These are phyloP conservation scores for Catenaria anguillulae DNA, from an alignment of 371 early-diverging fungal genomes.

Conservation along the genomic window DNA sequence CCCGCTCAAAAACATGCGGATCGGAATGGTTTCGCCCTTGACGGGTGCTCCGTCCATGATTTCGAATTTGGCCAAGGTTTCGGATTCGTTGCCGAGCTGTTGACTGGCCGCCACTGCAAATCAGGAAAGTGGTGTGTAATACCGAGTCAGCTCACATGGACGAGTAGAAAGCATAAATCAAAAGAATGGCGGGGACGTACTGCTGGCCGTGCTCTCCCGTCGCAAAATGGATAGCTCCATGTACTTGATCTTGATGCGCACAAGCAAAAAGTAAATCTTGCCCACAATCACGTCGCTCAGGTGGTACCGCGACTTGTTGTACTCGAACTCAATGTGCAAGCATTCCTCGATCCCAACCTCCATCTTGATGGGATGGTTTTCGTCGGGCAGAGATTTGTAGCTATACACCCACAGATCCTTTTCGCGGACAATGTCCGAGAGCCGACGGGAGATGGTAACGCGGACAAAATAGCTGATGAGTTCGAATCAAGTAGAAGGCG, in stretches of 20 bases:
- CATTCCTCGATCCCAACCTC: slow-evolving; percentile 93
- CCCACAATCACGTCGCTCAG: slow-evolving; percentile 96
- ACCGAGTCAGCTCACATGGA: not conserved
- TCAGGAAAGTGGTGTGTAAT: too few relatives aligned
- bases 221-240: slow-evolving; percentile 97
- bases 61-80: slow-evolving; percentile 94
- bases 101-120: slow-evolving; percentile 61
- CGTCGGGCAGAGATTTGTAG: slow-evolving; percentile 68
- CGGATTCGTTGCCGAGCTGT: slow-evolving; percentile 74
- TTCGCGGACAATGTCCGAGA: slow-evolving; percentile 54
- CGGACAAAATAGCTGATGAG: slow-evolving; percentile 71
- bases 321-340: slow-evolving; percentile 87
- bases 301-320: slow-evolving; percentile 87
- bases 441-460: slow-evolving; percentile 60
- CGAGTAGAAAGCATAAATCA: not conserved
- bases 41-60: slow-evolving; percentile 99
- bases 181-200: slow-evolving; percentile 10
- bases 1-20: slow-evolving; percentile 87
- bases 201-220: slow-evolving; percentile 86
- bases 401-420: slow-evolving; percentile 82
- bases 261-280: slow-evolving; percentile 93
- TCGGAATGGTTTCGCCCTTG: slow-evolving; percentile 94
- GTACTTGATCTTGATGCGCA: slow-evolving; percentile 97
- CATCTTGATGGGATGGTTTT: slow-evolving; percentile 80
- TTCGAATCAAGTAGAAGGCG: too few relatives aligned